Evolutionary conservation across 2,329 filamentous ascomycete genomes (phyloP).

Genomic region (Uncinocarpus reesii): DNA sequence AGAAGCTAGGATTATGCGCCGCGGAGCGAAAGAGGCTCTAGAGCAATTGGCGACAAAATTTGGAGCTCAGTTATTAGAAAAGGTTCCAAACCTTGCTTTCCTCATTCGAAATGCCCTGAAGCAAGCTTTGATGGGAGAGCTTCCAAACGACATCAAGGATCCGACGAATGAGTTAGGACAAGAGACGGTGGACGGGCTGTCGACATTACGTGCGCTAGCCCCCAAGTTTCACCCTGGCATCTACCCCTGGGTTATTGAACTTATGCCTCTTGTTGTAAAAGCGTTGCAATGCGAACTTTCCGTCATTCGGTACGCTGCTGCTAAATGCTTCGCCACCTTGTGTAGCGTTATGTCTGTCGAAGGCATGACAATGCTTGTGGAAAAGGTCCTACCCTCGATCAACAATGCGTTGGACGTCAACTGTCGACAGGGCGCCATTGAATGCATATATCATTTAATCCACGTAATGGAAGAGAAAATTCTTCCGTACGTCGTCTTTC

Average conservation of each 20-base stretch:
- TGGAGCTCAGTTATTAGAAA: constrained; percentile 64
- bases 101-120: constrained; percentile 75
- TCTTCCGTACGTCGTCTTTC: constrained; percentile 94
- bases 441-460: constrained; percentile 93
- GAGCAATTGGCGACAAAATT: constrained; percentile 78
- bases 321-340: constrained; percentile 92
- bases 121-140: constrained; percentile 59
- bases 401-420: constrained; percentile 81
- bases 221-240: constrained; percentile 72
- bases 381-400: constrained; percentile 84
- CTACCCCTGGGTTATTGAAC: constrained; percentile 66
- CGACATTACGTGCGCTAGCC: constrained; percentile 81
- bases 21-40: constrained; percentile 86
- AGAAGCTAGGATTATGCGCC: constrained; percentile 77
- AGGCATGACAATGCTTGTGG: constrained; percentile 90
- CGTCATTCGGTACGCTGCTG: constrained; percentile 90
- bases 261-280: constrained; percentile 77
- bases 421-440: constrained; percentile 84
- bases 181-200: constrained; percentile 87
- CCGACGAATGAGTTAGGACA: constrained; percentile 70
- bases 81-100: constrained; percentile 67
- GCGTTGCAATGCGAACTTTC: constrained; percentile 80
- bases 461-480: constrained; percentile 97
- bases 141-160: constrained; percentile 64
- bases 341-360: constrained; percentile 94